Conservation (phyloP, 768 basidiomycete genomes). For the Boletus fagicola region DNA sequence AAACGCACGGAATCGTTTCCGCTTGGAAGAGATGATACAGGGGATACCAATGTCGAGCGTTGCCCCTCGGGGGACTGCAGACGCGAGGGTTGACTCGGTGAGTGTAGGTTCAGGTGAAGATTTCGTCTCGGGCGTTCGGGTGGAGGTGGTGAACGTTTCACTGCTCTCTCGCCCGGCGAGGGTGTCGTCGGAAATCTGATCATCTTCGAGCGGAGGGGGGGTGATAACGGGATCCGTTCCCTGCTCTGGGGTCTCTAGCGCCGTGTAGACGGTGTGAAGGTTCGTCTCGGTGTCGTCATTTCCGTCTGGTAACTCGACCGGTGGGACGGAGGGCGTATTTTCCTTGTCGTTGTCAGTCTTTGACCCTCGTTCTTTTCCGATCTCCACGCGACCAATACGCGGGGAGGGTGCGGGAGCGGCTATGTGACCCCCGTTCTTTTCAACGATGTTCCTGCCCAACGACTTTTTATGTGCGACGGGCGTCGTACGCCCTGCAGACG, state of each 20-base stretch:
- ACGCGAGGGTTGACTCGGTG: conserved; percentile 27
- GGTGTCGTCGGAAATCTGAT: conserved; percentile 16
- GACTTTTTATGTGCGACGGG: conserved; percentile 22
- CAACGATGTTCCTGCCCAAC: conserved; percentile 9
- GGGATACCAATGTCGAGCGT: conserved; percentile 86
- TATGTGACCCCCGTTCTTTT: conserved; percentile 18
- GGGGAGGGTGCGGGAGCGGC: conserved; percentile 17
- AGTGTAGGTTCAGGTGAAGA: conserved; percentile 17
- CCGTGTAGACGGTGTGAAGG: conserved; percentile 20
- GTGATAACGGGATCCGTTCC: conserved; percentile 8
- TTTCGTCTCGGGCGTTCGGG: conserved; percentile 21
- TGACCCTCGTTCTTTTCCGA: conserved; percentile 36
- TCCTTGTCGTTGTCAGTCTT: conserved; percentile 30
- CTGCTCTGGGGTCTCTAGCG: conserved; percentile 16
- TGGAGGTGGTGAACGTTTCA: conserved; percentile 28
- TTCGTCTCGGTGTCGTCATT: conserved; percentile 38
- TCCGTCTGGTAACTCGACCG: conserved; percentile 36
- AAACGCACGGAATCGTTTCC: conserved; percentile 80
- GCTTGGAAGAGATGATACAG: conserved; percentile 82
- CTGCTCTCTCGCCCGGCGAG: conserved; percentile 25
- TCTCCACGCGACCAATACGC: conserved; percentile 17
- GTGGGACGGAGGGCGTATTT: conserved; percentile 14
- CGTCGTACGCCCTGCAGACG: conserved; percentile 24
- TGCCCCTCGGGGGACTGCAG: conserved; percentile 44
- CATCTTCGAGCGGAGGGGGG: conserved; percentile 14